Percentiles rank a stretch among this genome's conserved stretches.
These are phyloP conservation scores for Rhizopogon vesiculosus DNA, from an alignment of 768 basidiomycete genomes.

Conservation along the genomic window DNA sequence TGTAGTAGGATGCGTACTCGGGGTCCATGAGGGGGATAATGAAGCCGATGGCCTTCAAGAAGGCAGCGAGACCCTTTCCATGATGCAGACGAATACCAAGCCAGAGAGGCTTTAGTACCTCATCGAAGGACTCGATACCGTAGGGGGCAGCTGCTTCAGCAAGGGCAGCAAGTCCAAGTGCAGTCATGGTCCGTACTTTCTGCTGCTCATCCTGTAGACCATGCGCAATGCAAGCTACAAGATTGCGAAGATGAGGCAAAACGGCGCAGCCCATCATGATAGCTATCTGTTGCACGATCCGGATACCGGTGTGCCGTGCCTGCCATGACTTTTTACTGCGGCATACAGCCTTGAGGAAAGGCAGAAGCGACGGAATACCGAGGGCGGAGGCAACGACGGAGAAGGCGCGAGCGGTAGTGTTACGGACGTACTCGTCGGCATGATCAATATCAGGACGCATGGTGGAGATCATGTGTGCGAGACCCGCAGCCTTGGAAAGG, in stretches of 20 bases:
- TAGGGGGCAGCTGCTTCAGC: constrained; percentile 98
- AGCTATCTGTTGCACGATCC: constrained; percentile 98
- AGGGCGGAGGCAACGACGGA: constrained; percentile 98
- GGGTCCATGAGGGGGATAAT: constrained; percentile 99
- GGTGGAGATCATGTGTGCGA: constrained; percentile 99
- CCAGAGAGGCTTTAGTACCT: constrained; percentile 82
- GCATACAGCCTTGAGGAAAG: constrained; percentile 98
- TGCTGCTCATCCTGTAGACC: constrained; percentile 76
- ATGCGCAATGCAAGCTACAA: constrained; percentile 93
- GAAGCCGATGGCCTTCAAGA: constrained; percentile 93
- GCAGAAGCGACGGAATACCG: constrained; percentile 94
- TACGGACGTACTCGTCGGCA: constrained; percentile 98
- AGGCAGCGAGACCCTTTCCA: constrained; percentile 74
- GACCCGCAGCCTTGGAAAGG: constrained; percentile 95
- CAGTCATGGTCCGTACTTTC: constrained; percentile 79
- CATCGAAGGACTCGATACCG: constrained; percentile 99
- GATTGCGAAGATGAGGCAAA: constrained; percentile 91
- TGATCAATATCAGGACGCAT: constrained; percentile 99
- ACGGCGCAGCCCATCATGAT: constrained; percentile 99
- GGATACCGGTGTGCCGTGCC: constrained; percentile 97
- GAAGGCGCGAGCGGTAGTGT: constrained; percentile 98
- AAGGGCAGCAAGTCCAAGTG: constrained; percentile 77
- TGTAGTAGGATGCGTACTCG: constrained; percentile 98
- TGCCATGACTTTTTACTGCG: constrained; percentile 99
- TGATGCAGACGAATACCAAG: constrained; percentile 74